Evolutionary conservation across 2,329 filamentous ascomycete species (phyloP).

Genomic region (Basipetospora chlamydospora): DNA sequence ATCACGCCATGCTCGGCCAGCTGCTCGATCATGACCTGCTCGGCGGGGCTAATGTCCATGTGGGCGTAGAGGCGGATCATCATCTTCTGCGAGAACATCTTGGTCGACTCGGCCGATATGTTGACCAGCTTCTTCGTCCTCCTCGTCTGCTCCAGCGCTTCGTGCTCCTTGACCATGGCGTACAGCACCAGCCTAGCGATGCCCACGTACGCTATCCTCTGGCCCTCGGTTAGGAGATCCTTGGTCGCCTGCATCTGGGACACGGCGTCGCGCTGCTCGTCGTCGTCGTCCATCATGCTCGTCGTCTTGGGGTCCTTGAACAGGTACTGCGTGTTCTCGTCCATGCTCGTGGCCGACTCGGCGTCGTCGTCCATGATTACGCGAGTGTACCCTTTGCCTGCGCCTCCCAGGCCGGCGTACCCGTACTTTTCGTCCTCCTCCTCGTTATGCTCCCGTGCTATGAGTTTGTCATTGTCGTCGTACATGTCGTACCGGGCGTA

Average conservation of each 20-base stretch:
- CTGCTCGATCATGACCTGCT: conserved; percentile 99
- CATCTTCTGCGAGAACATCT: conserved; percentile 97
- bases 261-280: conserved; percentile 72
- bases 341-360: conserved; percentile 86
- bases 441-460: conserved; percentile 67
- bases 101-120: conserved; percentile 59
- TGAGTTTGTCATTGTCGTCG: conserved; percentile 77
- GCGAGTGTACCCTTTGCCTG: conserved; percentile 87
- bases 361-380: conserved; percentile 93
- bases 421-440: conserved; percentile 53
- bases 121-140: conserved; percentile 58
- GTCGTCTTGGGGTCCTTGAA: conserved; percentile 61
- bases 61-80: conserved; percentile 90
- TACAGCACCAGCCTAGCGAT: conserved; percentile 70
- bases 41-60: conserved; percentile 85
- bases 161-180: conserved; percentile 56
- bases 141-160: conserved; percentile 33
- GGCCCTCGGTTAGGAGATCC: conserved; percentile 83
- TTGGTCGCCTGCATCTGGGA: conserved; percentile 94
- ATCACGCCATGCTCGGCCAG: conserved; percentile 82
- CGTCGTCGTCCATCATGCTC: conserved; percentile 51
- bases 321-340: conserved; percentile 91
- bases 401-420: conserved; percentile 70
- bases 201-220: conserved; percentile 91
- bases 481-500: conserved; percentile 91